A percentile compares a stretch with the other conserved stretches of the same genome.
phyloP scores from a whole-genome alignment of 2,329 filamentous ascomycete species.

The Beauveria brongniartii region DNA sequence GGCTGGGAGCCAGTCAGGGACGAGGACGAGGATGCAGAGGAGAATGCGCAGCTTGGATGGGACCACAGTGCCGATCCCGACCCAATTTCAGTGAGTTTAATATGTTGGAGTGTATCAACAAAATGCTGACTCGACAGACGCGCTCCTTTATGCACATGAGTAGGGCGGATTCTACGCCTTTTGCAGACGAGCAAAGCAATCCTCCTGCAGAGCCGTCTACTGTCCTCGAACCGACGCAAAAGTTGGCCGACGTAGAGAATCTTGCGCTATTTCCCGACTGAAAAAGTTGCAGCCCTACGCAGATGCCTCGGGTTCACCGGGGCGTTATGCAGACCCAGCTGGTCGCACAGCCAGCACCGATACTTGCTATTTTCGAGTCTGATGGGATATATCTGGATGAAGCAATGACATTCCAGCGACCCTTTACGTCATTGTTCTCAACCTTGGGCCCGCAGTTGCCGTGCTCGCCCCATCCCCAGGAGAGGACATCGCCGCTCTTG shows the following conservation, averaged over 20 bases:
- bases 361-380: slow-evolving; percentile 43
- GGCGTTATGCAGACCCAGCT: slow-evolving; percentile 60
- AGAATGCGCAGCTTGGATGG: slow-evolving; percentile 64
- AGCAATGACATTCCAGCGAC: slow-evolving; percentile 58
- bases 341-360: slow-evolving; percentile 86
- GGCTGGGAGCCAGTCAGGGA: slow-evolving; percentile 63
- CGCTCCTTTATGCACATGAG: slow-evolving; percentile 35
- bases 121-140: slow-evolving; percentile 31
- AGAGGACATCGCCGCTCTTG: slow-evolving; percentile 55
- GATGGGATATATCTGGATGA: slow-evolving; percentile 46
- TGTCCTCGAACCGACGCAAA: slow-evolving; percentile 62
- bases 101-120: background rate
- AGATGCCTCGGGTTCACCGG: slow-evolving; percentile 13
- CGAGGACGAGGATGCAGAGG: slow-evolving; percentile 54
- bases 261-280: slow-evolving; percentile 35
- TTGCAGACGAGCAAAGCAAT: slow-evolving; percentile 18
- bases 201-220: slow-evolving; percentile 20
- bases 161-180: slow-evolving; percentile 25
- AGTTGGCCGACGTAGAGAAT: slow-evolving; percentile 56
- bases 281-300: slow-evolving; percentile 10
- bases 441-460: slow-evolving; percentile 80
- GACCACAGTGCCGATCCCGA: slow-evolving; percentile 58
- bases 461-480: slow-evolving; percentile 97
- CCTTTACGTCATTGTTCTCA: slow-evolving; percentile 58
- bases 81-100: slow-evolving; percentile 36